A percentile compares a stretch with the other conserved stretches of the same genome.
These are phyloP conservation scores for Casuarina cunninghamiana DNA, from an alignment of 306 rosid species.

Conservation along the genomic window DNA sequence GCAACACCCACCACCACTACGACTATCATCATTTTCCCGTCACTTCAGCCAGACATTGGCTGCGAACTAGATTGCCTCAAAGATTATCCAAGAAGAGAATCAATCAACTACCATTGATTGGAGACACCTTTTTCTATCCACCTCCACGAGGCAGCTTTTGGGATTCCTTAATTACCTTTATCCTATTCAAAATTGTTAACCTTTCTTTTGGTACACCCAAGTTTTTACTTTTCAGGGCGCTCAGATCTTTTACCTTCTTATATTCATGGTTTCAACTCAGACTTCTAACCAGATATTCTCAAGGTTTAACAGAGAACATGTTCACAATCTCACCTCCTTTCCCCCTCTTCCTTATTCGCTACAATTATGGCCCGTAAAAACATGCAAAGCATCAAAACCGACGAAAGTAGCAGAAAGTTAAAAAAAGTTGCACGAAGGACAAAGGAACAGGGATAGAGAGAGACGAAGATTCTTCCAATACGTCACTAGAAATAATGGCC, in stretches of 20 bases:
- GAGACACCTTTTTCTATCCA: too few species aligned
- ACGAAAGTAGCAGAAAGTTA: not conserved
- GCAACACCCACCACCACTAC: slow-evolving; percentile 33
- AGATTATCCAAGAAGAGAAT: not conserved
- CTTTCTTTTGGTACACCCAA: too few species aligned
- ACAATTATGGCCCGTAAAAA: not conserved
- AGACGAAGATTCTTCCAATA: slow-evolving; percentile 37
- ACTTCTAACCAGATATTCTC: too few species aligned
- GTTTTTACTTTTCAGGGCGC: too few species aligned
- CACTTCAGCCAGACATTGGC: slow-evolving; percentile 1
- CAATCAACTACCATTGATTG: not conserved
- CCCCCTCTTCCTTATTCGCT: too few species aligned
- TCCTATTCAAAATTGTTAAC: too few species aligned
- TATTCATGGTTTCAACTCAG: too few species aligned
- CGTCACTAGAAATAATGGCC: slow-evolving; percentile 20
- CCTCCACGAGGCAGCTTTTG: too few species aligned
- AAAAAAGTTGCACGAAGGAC: not conserved
- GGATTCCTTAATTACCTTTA: too few species aligned
- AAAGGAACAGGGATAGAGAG: slow-evolving; percentile 21
- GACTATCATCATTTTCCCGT: slow-evolving; percentile 22
- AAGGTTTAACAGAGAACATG: too few species aligned
- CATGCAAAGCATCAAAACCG: not conserved
- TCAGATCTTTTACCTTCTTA: too few species aligned
- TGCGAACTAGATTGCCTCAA: slow-evolving; percentile 10
- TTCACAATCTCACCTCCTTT: too few species aligned